Percentiles rank a stretch among this genome's conserved stretches.
Conservation (phyloP, 2,329 filamentous ascomycete species). For the Trichophyton simii region DNA sequence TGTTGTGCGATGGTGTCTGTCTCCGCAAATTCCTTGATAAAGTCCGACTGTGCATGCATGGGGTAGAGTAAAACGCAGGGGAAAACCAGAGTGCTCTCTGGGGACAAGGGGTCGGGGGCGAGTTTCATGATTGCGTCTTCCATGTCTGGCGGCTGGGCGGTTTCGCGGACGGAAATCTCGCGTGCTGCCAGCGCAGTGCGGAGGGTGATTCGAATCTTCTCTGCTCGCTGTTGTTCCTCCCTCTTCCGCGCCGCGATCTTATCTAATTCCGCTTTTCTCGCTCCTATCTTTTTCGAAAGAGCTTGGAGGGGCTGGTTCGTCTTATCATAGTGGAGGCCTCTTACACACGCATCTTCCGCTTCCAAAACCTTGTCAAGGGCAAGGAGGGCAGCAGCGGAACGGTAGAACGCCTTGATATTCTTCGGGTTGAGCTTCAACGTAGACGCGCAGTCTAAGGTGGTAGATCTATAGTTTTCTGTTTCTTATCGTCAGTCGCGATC, state of each 20-base stretch:
- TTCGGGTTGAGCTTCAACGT: conserved; percentile 64
- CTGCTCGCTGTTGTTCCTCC: conserved; percentile 33
- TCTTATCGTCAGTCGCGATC: too few relatives aligned
- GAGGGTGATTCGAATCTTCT: conserved; percentile 50
- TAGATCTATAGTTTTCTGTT: conserved; percentile 70
- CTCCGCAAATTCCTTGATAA: conserved; percentile 79
- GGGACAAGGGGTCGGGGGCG: conserved; percentile 58
- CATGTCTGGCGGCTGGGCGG: conserved; percentile 66
- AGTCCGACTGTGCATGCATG: conserved; percentile 67
- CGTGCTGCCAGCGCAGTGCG: conserved; percentile 54
- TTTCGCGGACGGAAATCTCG: conserved; percentile 55
- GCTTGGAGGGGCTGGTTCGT: conserved; percentile 53
- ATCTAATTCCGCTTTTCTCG: conserved; percentile 45
- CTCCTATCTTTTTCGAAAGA: conserved; percentile 51
- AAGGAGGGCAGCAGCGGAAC: conserved; percentile 65
- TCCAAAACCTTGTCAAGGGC: conserved; percentile 66
- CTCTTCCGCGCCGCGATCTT: conserved; percentile 45
- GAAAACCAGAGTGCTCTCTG: conserved; percentile 58
- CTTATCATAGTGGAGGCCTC: conserved; percentile 60
- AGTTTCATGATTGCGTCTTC: conserved; percentile 67
- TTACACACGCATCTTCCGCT: conserved; percentile 64
- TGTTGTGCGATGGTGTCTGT: conserved; percentile 63
- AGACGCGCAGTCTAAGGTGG: conserved; percentile 70
- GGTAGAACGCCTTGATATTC: conserved; percentile 87
- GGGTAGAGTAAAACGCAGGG: conserved; percentile 81